These are phyloP conservation scores for Coemansia sp. DNA, from an alignment of 192 early-diverging fungal genomes.

Conservation along the genomic window DNA sequence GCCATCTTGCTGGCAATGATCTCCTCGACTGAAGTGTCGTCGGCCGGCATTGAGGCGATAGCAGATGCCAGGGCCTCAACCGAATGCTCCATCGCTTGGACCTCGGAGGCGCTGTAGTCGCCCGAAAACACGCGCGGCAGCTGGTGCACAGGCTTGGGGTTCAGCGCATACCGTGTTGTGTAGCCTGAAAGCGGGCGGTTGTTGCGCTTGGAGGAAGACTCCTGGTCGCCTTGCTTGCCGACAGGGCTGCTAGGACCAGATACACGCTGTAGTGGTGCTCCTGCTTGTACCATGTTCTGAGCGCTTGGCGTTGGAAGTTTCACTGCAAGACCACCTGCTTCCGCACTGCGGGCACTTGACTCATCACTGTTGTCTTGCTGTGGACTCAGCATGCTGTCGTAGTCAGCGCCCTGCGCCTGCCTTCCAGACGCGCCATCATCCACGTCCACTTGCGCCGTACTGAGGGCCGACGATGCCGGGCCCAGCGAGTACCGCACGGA, in stretches of 20 bases:
- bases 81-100: constrained; percentile 46
- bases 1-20: constrained; percentile 39
- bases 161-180: constrained; percentile 35
- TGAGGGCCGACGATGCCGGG: background rate
- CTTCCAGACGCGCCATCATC: constrained; percentile 1
- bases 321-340: background rate
- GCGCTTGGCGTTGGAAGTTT: background rate
- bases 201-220: constrained; percentile 1
- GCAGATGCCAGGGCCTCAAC: constrained; percentile 33
- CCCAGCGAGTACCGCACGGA: constrained; percentile 18
- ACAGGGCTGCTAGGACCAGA: background rate
- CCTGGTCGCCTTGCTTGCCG: too few species aligned
- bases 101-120: constrained; percentile 32
- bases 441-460: background rate
- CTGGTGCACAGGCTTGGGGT: constrained; percentile 32
- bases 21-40: constrained; percentile 38
- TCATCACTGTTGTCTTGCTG: background rate
- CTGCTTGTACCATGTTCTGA: background rate
- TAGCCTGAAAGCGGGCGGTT: constrained; percentile 40
- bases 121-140: constrained; percentile 52
- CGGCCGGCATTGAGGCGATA: constrained; percentile 30
- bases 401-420: constrained; percentile 2
- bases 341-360: background rate
- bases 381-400: constrained; percentile 2
- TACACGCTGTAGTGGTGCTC: too few species aligned